Evolutionary conservation across 2,329 filamentous ascomycete species (phyloP), one percentile per base, ranked within the genome.

Genomic region (Fusarium sp.): DNA sequence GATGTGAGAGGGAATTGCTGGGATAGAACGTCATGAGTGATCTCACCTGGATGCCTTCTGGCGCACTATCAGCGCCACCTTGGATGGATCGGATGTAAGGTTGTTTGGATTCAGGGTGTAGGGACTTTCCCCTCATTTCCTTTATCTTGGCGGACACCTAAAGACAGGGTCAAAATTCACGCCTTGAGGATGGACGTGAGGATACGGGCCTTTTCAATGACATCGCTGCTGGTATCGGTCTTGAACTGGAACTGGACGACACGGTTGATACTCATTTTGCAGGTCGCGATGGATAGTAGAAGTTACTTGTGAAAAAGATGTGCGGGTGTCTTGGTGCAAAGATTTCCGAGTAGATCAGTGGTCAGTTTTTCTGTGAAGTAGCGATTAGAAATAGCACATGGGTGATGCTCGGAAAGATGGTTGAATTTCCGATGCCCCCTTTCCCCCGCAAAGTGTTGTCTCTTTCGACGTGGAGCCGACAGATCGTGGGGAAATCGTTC

Each of bases 51-150:
- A 57, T 23, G 29, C 54, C 39, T 9, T 57, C 54, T 10, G 54
- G 54, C 6, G 54, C 39, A 23, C 39, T 57, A 57, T 58, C 41
- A 16, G 55, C 41, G 31, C 41, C 55, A 46, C 55, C 55, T 58
- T 58, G 27, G 10, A 46, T 48, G 7, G 41, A 38, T 5, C 11
- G 55, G 11, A 58, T 46, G 21, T 58, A 58, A 8, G 41, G 41
- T 15, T 29, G 18, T 3, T 31, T 58, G 8, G 55, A 48, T 10
- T 29, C 23, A 10, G 41, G 55, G 4, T 48, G 19, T 21, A 48
- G 10, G 33, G 41, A 48, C n/a, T 19, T 58, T 1, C n/a, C 11
- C 3, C 25, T 58, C 29, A 48, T 21, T 3, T 7, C 31, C 8
- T 37, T 23, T 7, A 58, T 46, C 14, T 48, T 58, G 41, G 31